Base-by-base conservation (phyloP, 1,284 basidiomycete genomes). In the Agroathelia rolfsii region DNA sequence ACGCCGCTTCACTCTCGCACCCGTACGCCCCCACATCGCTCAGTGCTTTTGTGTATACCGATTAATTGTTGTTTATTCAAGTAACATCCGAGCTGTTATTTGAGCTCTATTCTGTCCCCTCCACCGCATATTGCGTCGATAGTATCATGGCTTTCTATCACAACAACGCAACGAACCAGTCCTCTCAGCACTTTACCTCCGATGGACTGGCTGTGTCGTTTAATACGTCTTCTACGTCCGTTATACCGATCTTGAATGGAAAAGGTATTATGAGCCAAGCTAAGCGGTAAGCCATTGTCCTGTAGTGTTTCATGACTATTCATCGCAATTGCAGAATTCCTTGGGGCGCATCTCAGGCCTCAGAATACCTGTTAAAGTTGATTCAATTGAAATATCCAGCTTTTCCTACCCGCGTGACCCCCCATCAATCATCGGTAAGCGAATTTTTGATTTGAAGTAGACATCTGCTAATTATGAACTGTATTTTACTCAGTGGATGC, bases 1-100 rank as follows among this genome's bases (percentile, higher is more conserved):
- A 89, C 90, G 24, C 92, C 93, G 0, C 57, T 94, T 17, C 89
- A 94, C 58, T 94, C 89, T 7, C 68, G 95, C 53, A 69, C 78
- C 22, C 56, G 89, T 92, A 55, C 38, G 84, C 23, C 14, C 30
- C 20, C 5, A 22, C 8, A 19, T 16, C 23, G 35, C 16, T 29
- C 27, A 20, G 23, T 34, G 18, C 28, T 13, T 15, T 29, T 33
- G 15, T 22, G 16, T n/a, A 16, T 8, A 13, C 22, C 21, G n/a
- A 17, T 24, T 32, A 26, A 32, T 37, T 52, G 10, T 40, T 39
- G 20, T 18, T 25, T 24, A 27, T 24, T n/a, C 25, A 39, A 86
- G 86, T 95, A 39, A 95, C 92, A 16, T 93, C 92, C 1, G 95
- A 99, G 52, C 74, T 99, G 15, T 74, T 98, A 55, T 99, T 99